Conservation (phyloP, 441 rosid species). For the Brassica balearica region DNA sequence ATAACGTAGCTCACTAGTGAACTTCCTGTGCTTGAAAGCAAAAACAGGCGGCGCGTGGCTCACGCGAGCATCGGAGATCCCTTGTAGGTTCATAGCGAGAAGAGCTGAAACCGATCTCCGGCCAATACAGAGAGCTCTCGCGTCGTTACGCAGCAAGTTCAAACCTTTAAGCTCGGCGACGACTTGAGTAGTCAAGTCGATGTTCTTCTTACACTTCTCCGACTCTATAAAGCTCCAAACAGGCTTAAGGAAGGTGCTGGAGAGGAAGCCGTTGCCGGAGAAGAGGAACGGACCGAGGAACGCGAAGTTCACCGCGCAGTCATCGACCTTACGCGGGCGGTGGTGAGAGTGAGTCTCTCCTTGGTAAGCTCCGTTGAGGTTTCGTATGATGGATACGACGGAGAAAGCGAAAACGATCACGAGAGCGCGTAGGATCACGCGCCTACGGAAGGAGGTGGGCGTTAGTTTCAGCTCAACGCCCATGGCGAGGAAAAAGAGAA, state of each 20-base stretch:
- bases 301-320: slow-evolving; percentile 44
- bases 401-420: slow-evolving; percentile 55
- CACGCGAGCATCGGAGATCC: slow-evolving; percentile 58
- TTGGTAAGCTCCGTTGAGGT: slow-evolving; percentile 38
- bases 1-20: slow-evolving; percentile 51
- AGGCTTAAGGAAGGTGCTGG: slow-evolving; percentile 51
- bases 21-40: slow-evolving; percentile 60
- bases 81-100: slow-evolving; percentile 59
- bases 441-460: slow-evolving; percentile 51
- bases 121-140: slow-evolving; percentile 69
- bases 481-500: slow-evolving; percentile 28
- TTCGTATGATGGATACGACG: slow-evolving; percentile 49
- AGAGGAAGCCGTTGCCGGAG: slow-evolving; percentile 42
- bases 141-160: slow-evolving; percentile 53
- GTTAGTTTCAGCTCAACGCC: slow-evolving; percentile 33
- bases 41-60: slow-evolving; percentile 59
- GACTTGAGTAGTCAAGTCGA: slow-evolving; percentile 51
- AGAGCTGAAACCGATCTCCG: slow-evolving; percentile 63
- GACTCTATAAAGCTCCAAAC: slow-evolving; percentile 53
- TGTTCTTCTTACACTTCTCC: slow-evolving; percentile 50
- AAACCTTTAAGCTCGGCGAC: slow-evolving; percentile 56
- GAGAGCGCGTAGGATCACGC: slow-evolving; percentile 54
- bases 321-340: slow-evolving; percentile 31
- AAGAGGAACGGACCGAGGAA: slow-evolving; percentile 48
- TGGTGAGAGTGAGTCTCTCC: slow-evolving; percentile 15